These are phyloP conservation scores for Blechomonas ayalai DNA, from an alignment of 208 protist genomes.

Conservation along the genomic window DNA sequence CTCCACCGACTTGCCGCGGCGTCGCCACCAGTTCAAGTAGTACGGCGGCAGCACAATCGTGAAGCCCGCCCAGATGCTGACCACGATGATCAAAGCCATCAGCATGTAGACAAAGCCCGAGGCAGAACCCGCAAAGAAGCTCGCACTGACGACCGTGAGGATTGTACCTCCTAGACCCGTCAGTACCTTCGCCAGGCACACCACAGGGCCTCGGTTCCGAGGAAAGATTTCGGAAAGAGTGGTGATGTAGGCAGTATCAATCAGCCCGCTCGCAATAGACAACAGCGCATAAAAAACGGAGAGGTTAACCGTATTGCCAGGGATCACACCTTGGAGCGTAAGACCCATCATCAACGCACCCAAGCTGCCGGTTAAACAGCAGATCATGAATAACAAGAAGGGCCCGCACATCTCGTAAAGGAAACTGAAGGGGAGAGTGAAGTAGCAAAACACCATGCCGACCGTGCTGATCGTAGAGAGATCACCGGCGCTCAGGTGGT, in stretches of 20 bases:
- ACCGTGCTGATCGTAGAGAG: conserved; percentile 62
- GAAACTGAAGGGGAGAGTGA: conserved; percentile 53
- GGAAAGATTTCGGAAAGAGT: conserved; percentile 53
- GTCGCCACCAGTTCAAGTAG: conserved; percentile 51
- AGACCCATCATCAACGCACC: conserved; percentile 30
- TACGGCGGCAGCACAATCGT: conserved; percentile 53
- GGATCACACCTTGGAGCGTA: conserved; percentile 25
- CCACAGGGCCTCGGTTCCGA: conserved; percentile 53
- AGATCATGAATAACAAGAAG: conserved; percentile 28
- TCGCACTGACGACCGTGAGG: conserved; percentile 28
- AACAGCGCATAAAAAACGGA: conserved; percentile 59
- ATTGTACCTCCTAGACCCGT: conserved; percentile 57
- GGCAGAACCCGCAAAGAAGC: conserved; percentile 37
- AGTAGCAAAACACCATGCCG: conserved; percentile 66
- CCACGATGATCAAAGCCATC: conserved; percentile 25
- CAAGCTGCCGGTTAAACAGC: conserved; percentile 17
- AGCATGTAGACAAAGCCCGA: conserved; percentile 51
- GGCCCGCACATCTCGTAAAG: conserved; percentile 50
- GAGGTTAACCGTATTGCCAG: conserved; percentile 36
- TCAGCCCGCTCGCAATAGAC: conserved; percentile 36
- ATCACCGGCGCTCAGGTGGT: conserved; percentile 34
- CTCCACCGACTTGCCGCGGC: conserved; percentile 31
- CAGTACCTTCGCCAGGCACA: conserved; percentile 71
- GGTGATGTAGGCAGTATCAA: conserved; percentile 41
- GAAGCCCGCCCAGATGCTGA: conserved; percentile 32